A percentile compares a stretch with the other conserved stretches of the same genome.
Conservation (phyloP, 2,329 filamentous ascomycete genomes). For the Cladophialophora exuberans region DNA sequence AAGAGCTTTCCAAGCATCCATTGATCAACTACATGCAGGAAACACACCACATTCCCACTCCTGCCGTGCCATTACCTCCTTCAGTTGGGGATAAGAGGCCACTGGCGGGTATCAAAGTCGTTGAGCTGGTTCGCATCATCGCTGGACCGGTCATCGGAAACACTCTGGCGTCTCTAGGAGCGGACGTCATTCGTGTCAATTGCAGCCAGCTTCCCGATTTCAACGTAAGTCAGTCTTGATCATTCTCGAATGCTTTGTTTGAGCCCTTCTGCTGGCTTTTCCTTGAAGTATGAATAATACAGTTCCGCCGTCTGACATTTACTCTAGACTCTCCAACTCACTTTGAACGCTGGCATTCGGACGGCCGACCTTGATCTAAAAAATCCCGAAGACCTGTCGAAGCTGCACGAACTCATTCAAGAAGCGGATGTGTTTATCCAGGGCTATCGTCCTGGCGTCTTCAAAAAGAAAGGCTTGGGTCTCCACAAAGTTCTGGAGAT, state of each 20-base stretch:
- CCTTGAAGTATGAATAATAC: too few relatives aligned
- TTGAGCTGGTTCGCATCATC: slow-evolving; percentile 52
- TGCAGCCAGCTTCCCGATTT: slow-evolving; percentile 41
- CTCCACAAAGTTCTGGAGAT: slow-evolving; percentile 44
- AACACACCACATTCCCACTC: slow-evolving; percentile 40
- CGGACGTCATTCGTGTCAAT: slow-evolving; percentile 51
- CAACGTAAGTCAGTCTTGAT: slow-evolving; percentile 42
- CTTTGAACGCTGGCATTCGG: neutral
- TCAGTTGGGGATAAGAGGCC: too few relatives aligned
- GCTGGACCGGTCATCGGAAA: slow-evolving; percentile 48
- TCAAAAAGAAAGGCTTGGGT: slow-evolving; percentile 64
- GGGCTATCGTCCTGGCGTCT: slow-evolving; percentile 52
- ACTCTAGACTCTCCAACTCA: neutral
- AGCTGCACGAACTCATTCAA: slow-evolving; percentile 46
- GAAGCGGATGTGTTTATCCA: slow-evolving; percentile 59
- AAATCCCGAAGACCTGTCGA: slow-evolving; percentile 42
- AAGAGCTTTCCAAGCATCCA: slow-evolving; percentile 46
- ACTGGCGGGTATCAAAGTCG: slow-evolving; percentile 52
- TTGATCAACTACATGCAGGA: slow-evolving; percentile 46
- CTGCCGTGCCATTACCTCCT: slow-evolving; percentile 39
- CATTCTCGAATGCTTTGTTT: too few relatives aligned
- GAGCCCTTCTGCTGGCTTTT: too few relatives aligned
- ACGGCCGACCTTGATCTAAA: slow-evolving; percentile 55
- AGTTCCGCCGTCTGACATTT: neutral
- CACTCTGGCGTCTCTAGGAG: slow-evolving; percentile 48